Evolutionary conservation across 352 stramenopile genomes (phyloP).

Genomic region (Blastocystis sp.): DNA sequence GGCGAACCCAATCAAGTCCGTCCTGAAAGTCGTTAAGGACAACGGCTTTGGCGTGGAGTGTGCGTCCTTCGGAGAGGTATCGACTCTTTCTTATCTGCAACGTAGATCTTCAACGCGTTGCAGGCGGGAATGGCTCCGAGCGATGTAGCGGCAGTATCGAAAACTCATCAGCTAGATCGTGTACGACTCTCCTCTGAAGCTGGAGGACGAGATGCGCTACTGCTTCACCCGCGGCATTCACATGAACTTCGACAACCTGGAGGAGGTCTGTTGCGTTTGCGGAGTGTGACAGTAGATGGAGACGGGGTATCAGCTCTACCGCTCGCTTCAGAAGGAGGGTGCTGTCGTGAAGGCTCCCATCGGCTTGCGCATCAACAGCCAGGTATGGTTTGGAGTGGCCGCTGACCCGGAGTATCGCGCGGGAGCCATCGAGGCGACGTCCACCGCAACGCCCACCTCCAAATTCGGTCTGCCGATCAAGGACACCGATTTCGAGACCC

Average conservation of each 20-base stretch:
- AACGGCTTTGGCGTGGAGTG: conserved; percentile 74
- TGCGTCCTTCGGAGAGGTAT: conserved; percentile 74
- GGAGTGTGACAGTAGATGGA: conserved; percentile 19
- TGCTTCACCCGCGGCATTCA: conserved; percentile 80
- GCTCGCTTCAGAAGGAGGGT: conserved; percentile 33
- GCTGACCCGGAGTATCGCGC: conserved; percentile 72
- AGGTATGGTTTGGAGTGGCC: conserved; percentile 72
- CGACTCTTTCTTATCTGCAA: conserved; percentile 54
- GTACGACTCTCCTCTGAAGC: conserved; percentile 88
- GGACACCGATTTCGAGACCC: conserved; percentile 29
- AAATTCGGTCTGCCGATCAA: conserved; percentile 83
- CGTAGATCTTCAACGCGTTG: conserved; percentile 53
- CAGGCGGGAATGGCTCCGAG: conserved; percentile 3
- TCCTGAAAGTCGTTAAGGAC: conserved; percentile 74
- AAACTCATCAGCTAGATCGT: conserved; percentile 74
- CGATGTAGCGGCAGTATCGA: neutral
- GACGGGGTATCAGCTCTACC: conserved; percentile 40
- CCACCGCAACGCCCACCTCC: conserved; percentile 81
- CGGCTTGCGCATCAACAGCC: conserved; percentile 84
- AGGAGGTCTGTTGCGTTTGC: conserved; percentile 76
- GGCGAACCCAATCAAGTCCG: conserved; percentile 81
- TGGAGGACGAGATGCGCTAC: conserved; percentile 78
- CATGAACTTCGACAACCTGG: conserved; percentile 87
- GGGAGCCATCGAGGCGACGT: conserved; percentile 80
- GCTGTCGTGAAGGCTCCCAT: conserved; percentile 71